These are phyloP conservation scores for Talaromyces pinophilus DNA, from an alignment of 2,329 filamentous ascomycete genomes.

Conservation along the genomic window DNA sequence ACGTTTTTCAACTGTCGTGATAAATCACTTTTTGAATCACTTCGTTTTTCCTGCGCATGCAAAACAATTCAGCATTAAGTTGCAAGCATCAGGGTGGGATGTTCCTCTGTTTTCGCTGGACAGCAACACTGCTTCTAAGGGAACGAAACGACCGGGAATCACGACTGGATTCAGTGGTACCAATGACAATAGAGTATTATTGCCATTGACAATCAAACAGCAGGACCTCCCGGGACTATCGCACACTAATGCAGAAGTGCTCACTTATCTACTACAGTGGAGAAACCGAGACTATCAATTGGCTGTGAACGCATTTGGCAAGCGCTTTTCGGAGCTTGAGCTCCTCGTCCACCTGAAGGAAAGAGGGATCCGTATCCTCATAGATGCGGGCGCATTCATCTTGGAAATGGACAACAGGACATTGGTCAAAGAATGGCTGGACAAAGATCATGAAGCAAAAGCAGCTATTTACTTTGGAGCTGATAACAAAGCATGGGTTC, in stretches of 20 bases:
- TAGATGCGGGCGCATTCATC: conserved; percentile 66
- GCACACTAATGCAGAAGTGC: conserved; percentile 65
- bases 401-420: conserved; percentile 60
- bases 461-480: conserved; percentile 59
- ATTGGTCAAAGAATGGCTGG: conserved; percentile 56
- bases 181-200: conserved; percentile 62
- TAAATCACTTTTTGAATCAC: conserved; percentile 64
- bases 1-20: conserved; percentile 51
- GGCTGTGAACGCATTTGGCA: conserved; percentile 33
- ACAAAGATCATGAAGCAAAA: conserved; percentile 42
- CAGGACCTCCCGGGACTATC: conserved; percentile 58
- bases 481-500: conserved; percentile 50
- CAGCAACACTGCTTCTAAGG: background rate
- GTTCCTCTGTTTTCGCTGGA: conserved; percentile 52
- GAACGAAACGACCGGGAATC: conserved; percentile 10
- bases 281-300: conserved; percentile 54
- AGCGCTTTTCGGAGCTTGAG: conserved; percentile 48
- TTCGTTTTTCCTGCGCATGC: conserved; percentile 67
- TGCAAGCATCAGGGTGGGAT: conserved; percentile 69
- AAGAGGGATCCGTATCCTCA: conserved; percentile 54
- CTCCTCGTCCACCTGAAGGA: conserved; percentile 48
- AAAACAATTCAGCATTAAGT: conserved; percentile 64
- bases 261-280: conserved; percentile 57
- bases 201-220: conserved; percentile 65
- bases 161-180: conserved; percentile 74